Conservation (phyloP, 2,329 filamentous ascomycete genomes). For the Metarhizium rileyi region DNA sequence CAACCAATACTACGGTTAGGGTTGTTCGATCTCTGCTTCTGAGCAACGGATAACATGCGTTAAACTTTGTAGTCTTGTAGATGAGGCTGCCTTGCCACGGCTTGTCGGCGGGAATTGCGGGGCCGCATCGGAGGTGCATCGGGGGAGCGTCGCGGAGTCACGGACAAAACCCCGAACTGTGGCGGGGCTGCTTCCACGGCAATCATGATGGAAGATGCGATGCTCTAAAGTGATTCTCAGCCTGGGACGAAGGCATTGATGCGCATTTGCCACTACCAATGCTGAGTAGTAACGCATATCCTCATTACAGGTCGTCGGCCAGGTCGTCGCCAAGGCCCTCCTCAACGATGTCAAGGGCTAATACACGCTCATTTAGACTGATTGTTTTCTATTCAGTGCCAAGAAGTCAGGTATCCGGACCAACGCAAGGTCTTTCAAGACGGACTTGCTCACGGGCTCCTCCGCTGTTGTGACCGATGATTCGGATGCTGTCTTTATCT, state of each 20-base stretch:
- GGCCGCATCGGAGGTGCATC: neutral
- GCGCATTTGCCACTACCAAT: neutral
- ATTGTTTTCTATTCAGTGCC: slow-evolving; percentile 43
- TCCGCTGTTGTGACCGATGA: slow-evolving; percentile 12
- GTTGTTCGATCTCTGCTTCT: neutral
- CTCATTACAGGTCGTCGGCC: slow-evolving; percentile 56
- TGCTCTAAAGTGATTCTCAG: neutral
- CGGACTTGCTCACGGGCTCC: slow-evolving; percentile 6
- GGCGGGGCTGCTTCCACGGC: too few species aligned
- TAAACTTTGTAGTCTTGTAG: too few species aligned
- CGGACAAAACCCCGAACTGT: neutral
- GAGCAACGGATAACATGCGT: neutral
- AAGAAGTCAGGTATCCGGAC: slow-evolving; percentile 19
- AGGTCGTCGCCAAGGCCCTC: slow-evolving; percentile 45
- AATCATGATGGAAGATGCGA: neutral
- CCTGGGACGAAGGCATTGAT: neutral
- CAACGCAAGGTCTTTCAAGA: slow-evolving; percentile 8
- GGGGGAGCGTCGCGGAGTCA: too few species aligned
- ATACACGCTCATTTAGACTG: slow-evolving; percentile 41
- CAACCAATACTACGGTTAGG: neutral
- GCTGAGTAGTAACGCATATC: slow-evolving; percentile 20
- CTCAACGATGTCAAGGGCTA: slow-evolving; percentile 24
- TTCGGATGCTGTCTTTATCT: slow-evolving; percentile 41
- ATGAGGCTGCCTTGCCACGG: too few species aligned
- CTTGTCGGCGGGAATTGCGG: neutral